Base-by-base conservation (phyloP, 2,329 filamentous ascomycete genomes). In the Fusarium nodosum region DNA sequence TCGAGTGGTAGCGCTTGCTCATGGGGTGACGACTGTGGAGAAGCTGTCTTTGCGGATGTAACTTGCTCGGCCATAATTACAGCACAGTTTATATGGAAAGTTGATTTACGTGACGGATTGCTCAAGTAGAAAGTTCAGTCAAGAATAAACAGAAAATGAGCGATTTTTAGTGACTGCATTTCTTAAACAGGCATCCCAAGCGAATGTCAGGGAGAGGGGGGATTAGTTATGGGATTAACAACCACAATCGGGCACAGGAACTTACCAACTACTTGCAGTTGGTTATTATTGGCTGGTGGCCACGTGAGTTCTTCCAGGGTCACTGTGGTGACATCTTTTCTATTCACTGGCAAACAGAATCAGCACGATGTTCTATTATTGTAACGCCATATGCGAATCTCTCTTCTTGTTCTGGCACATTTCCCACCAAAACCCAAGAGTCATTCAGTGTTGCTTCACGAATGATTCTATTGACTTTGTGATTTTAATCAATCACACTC, bases 1-100 rank as follows among this genome's bases (percentile, higher is more conserved):
- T 62, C 57, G 10, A 31, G 39, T 46, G 59, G 41, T 11, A n/a
- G 39, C 5, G 22, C 15, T 33, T 62, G 39, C 22, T 41, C 41
- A 6, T 24, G 28, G 12, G 46, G 59, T 10, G 55, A 52, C 13
- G 16, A 24, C 20, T 18, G 45, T 5, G 45, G 31, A 1, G 44
- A 39, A 5, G 31, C 7, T 18, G 56, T 28, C 15, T 53, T 60
- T 38, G 28, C 24, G 12, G 26, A 2, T 38, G 15, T n/a, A 36
- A 41, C 18, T 31, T 24, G 4, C 31, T 31, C 45, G n/a, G 45
- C 10, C 56, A 61, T 61, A 26, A 26, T 28, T 45, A 26, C 3
- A 3, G 13, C 13, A 26, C n/a, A 38, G 8, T 45, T n/a, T 22
- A 18, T 16, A n/a, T 24, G 12, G 1, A n/a, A 24, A 13, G 11